A percentile compares a stretch with the other conserved stretches of the same genome.
phyloP scores from a whole-genome alignment of 768 basidiomycete species.

The Suillus bovinus region DNA sequence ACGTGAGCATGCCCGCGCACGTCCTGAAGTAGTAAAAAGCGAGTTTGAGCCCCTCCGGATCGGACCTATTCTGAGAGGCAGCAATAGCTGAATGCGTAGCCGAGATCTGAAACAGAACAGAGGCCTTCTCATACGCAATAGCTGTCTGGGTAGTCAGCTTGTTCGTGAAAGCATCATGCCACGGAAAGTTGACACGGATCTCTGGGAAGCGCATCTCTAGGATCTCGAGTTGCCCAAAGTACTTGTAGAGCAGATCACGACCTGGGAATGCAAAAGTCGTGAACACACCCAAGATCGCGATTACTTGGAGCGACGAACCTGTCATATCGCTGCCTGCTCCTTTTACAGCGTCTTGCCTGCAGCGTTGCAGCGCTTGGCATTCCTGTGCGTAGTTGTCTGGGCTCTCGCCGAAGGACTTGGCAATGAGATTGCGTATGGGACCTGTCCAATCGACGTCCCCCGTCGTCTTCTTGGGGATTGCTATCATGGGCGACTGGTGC shows the following conservation, averaged over 20 bases:
- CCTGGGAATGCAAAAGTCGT: conserved; percentile 44
- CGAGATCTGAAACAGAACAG: conserved; percentile 94
- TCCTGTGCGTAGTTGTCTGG: conserved; percentile 88
- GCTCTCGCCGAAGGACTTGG: conserved; percentile 90
- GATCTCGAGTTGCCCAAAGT: conserved; percentile 98
- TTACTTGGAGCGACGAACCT: conserved; percentile 47
- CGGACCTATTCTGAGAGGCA: conserved; percentile 77
- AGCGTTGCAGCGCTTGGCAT: conserved; percentile 81
- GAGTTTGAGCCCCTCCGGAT: conserved; percentile 90
- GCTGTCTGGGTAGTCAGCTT: conserved; percentile 95
- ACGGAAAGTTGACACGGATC: conserved; percentile 93
- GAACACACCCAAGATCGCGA: conserved; percentile 5
- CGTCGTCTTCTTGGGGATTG: conserved; percentile 92
- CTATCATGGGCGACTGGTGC: conserved; percentile 84
- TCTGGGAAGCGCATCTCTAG: conserved; percentile 97
- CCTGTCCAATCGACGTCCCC: conserved; percentile 96
- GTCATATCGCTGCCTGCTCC: conserved; percentile 96
- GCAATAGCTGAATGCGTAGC: conserved; percentile 93
- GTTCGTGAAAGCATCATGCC: conserved; percentile 95
- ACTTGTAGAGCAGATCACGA: conserved; percentile 95
- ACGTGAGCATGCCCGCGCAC: conserved; percentile 94
- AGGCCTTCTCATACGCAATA: conserved; percentile 97
- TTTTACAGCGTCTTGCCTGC: conserved; percentile 93
- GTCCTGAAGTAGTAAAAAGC: conserved; percentile 90
- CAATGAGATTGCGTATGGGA: conserved; percentile 82